These are phyloP conservation scores for Chytriomyces sp. DNA, from an alignment of 192 early-diverging fungal species.

Conservation along the genomic window DNA sequence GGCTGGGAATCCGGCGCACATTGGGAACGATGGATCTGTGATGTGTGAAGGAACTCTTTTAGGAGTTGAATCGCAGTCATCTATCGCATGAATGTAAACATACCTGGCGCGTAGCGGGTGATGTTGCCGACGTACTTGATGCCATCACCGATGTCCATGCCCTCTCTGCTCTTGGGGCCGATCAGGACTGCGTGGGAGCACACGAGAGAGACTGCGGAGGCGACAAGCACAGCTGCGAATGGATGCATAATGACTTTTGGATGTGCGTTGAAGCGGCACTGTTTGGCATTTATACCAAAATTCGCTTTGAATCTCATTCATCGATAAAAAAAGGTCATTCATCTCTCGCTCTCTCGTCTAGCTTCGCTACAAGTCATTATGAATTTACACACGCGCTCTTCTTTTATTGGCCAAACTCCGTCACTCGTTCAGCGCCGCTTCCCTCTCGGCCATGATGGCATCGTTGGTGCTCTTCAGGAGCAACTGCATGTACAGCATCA, in stretches of 20 bases:
- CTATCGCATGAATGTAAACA: slow-evolving; percentile 41
- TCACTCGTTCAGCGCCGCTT: slow-evolving; percentile 10
- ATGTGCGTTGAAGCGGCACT: too few species aligned
- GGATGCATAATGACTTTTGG: too few species aligned
- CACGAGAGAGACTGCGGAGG: not conserved
- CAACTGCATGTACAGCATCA: slow-evolving; percentile 29
- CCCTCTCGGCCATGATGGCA: slow-evolving; percentile 23
- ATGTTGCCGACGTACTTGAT: slow-evolving; percentile 47
- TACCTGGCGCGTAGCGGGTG: slow-evolving; percentile 25
- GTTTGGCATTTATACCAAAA: too few species aligned
- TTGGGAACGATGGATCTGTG: not conserved
- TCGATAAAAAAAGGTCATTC: too few species aligned
- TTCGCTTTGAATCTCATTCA: too few species aligned
- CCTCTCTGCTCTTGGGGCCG: slow-evolving; percentile 22
- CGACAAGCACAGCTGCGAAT: not conserved
- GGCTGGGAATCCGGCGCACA: slow-evolving; percentile 36
- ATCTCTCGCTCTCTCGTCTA: too few species aligned
- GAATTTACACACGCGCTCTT: too few species aligned
- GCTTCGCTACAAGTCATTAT: too few species aligned
- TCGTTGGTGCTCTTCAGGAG: slow-evolving; percentile 19
- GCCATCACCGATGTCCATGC: slow-evolving; percentile 41
- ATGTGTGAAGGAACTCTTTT: not conserved
- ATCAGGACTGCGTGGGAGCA: not conserved
- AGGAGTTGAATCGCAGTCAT: slow-evolving; percentile 16
- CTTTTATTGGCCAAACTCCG: too few species aligned